Percentiles rank a stretch among this genome's conserved stretches.
Evolutionary conservation across 176 grass and related monocot genomes (phyloP).

Genomic region (Pharus latifolius): DNA sequence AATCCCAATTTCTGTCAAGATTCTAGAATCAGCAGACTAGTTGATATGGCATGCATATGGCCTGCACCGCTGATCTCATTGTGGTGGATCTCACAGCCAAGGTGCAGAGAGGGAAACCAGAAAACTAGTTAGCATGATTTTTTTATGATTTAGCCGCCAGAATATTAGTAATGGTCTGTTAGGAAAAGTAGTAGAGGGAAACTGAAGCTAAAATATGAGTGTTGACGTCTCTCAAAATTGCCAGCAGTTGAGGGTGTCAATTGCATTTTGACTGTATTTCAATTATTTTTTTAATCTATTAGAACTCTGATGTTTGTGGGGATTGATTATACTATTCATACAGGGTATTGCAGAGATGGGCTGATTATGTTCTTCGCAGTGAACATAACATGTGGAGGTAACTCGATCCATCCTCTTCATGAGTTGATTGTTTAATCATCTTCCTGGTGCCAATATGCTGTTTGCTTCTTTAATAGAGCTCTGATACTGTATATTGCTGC

Average conservation of each 20-base stretch:
- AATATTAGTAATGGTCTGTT: neutral
- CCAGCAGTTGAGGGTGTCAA: neutral
- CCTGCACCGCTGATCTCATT: neutral
- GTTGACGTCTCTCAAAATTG: neutral
- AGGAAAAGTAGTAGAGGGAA: neutral
- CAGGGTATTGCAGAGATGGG: constrained; percentile 94
- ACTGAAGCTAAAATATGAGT: neutral
- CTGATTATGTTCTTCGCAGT: constrained; percentile 69
- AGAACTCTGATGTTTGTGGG: neutral
- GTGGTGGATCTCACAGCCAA: neutral
- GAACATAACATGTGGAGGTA: constrained; percentile 99
- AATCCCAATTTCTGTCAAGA: no score
- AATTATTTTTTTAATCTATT: neutral
- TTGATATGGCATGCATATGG: neutral
- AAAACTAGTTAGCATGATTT: neutral
- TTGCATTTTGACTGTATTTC: neutral
- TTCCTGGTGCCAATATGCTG: neutral
- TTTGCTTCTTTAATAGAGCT: constrained; percentile 43
- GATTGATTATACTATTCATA: neutral
- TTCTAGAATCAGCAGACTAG: no score
- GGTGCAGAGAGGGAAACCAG: neutral
- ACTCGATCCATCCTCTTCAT: neutral
- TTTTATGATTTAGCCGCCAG: constrained; percentile 8
- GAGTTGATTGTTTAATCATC: neutral
- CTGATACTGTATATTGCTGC: constrained; percentile 83